A percentile compares a stretch with the other conserved stretches of the same genome.
These are phyloP conservation scores for Ophiostoma australiae DNA, from an alignment of 2,329 filamentous ascomycete species.

Conservation along the genomic window DNA sequence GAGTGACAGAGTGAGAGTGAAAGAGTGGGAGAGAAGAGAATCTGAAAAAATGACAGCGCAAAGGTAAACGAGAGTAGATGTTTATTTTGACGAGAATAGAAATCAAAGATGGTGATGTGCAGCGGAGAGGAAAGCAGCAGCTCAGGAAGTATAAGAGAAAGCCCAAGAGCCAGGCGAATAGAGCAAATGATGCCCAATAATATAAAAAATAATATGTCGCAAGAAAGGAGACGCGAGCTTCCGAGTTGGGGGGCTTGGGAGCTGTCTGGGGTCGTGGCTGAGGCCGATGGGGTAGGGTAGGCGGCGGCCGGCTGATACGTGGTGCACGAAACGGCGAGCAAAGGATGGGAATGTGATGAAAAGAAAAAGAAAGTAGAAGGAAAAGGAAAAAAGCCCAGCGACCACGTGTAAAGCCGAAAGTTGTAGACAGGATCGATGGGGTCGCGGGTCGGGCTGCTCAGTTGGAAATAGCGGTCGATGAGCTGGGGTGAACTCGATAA, in stretches of 20 bases:
- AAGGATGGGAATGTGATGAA: conserved; percentile 2
- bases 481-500: not conserved
- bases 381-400: not conserved
- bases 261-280: conserved; percentile 13
- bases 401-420: not conserved
- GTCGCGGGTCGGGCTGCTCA: not conserved
- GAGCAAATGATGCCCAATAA: too few relatives aligned
- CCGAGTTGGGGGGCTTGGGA: not conserved
- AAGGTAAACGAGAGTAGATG: not conserved
- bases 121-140: too few relatives aligned
- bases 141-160: too few relatives aligned
- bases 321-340: conserved; percentile 8
- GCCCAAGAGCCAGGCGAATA: too few relatives aligned
- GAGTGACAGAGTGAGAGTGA: not conserved
- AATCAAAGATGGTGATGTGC: not conserved
- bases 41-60: not conserved
- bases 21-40: not conserved
- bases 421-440: not conserved
- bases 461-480: not conserved
- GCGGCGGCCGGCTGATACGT: conserved; percentile 17
- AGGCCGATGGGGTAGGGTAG: conserved; percentile 9
- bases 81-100: not conserved
- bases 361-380: not conserved
- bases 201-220: not conserved
- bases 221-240: not conserved